phyloP scores from a whole-genome alignment of 371 early-diverging fungal species.

The Mucor ambiguus region DNA sequence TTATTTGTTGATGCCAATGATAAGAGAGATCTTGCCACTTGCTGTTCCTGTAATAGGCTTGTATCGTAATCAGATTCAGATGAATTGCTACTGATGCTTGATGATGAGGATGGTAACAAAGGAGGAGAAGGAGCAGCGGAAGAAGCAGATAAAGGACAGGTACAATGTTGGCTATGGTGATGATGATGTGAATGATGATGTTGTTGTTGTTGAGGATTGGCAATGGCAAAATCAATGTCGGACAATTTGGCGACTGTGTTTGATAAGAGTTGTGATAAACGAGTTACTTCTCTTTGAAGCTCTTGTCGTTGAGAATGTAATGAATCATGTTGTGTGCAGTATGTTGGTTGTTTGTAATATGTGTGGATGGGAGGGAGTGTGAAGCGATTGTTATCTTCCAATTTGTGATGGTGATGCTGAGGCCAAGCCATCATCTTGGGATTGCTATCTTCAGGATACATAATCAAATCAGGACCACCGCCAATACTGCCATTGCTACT shows the following conservation, averaged over 20 bases:
- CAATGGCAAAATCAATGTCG: slow-evolving; percentile 52
- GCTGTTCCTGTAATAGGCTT: slow-evolving; percentile 8
- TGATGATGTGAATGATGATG: neutral
- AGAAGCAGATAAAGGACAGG: neutral
- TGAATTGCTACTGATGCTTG: neutral
- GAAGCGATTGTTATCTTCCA: neutral
- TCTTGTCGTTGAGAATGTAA: slow-evolving; percentile 54
- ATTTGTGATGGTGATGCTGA: slow-evolving; percentile 4
- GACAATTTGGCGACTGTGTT: slow-evolving; percentile 55
- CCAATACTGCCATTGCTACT: slow-evolving; percentile 4
- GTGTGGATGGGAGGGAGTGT: slow-evolving; percentile 18
- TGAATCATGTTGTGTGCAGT: slow-evolving; percentile 24
- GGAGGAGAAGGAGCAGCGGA: neutral
- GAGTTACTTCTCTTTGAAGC: slow-evolving; percentile 61
- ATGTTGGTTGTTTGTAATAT: neutral
- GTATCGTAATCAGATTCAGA: neutral
- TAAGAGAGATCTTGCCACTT: slow-evolving; percentile 21
- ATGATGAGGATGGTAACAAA: neutral
- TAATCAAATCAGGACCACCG: neutral
- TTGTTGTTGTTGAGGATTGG: slow-evolving; percentile 3
- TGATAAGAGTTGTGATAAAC: slow-evolving; percentile 54
- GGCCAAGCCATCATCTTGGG: neutral
- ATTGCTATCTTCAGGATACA: neutral
- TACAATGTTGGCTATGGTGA: neutral
- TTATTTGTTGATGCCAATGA: slow-evolving; percentile 13